Evolutionary conservation across 2,329 filamentous ascomycete genomes (phyloP).

Genomic region (Verticillium nubilum): DNA sequence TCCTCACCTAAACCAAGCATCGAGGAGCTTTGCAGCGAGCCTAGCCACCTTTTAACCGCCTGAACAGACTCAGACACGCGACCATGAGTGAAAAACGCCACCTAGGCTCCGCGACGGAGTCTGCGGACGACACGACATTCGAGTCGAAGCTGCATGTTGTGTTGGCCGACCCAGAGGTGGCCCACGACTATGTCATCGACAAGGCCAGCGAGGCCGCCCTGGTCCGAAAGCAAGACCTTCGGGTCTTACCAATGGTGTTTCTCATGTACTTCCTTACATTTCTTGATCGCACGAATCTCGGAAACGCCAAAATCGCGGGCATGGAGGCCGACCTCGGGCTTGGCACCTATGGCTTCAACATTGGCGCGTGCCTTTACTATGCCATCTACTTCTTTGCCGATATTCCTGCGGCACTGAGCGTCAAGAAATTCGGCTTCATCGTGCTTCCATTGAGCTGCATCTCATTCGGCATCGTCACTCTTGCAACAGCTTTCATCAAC

Average conservation of each 20-base stretch:
- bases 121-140: background rate
- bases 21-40: background rate
- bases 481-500: constrained; percentile 56
- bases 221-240: constrained; percentile 23
- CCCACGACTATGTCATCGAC: constrained; percentile 12
- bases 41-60: background rate
- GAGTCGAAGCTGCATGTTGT: background rate
- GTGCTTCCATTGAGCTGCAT: constrained; percentile 26
- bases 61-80: too few species aligned
- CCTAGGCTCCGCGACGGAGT: background rate
- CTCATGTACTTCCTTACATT: constrained; percentile 50
- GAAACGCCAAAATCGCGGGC: constrained; percentile 40
- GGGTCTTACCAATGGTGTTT: constrained; percentile 43
- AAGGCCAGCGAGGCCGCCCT: constrained; percentile 11
- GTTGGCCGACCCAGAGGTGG: constrained; percentile 11
- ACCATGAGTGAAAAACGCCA: background rate
- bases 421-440: constrained; percentile 13
- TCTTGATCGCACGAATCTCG: constrained; percentile 44
- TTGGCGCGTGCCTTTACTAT: constrained; percentile 15
- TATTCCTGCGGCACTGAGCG: constrained; percentile 12
- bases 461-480: constrained; percentile 51
- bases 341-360: constrained; percentile 22
- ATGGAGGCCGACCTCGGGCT: constrained; percentile 31
- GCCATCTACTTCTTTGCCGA: constrained; percentile 15
- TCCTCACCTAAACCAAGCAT: too few species aligned